Evolutionary conservation across 2,329 filamentous ascomycete genomes (phyloP).

Genomic region (Blumeriella jaapii): DNA sequence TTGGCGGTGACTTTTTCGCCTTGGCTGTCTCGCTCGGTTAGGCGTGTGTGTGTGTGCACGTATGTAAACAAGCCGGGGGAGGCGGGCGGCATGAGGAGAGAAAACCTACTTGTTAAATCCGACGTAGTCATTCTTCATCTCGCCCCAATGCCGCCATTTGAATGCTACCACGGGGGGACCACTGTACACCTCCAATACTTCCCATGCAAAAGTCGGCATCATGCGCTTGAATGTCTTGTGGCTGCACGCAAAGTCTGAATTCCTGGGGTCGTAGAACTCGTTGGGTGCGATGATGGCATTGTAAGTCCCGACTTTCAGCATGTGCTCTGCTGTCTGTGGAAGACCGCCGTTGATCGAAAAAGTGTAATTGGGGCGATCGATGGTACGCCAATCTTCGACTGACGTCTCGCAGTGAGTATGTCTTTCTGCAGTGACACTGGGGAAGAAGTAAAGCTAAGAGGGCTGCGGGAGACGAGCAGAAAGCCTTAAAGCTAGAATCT

Average conservation of each 20-base stretch:
- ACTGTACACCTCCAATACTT: constrained; percentile 56
- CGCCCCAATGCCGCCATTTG: constrained; percentile 57
- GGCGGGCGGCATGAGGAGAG: background rate
- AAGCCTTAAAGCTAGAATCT: no score
- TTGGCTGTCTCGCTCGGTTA: constrained; percentile 33
- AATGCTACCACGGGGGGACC: constrained; percentile 52
- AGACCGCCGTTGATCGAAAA: constrained; percentile 53
- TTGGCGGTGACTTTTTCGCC: constrained; percentile 51
- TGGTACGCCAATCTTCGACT: constrained; percentile 54
- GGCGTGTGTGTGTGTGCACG: no score
- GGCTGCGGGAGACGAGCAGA: no score
- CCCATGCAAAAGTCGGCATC: constrained; percentile 64
- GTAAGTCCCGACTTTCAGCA: constrained; percentile 58
- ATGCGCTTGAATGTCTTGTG: constrained; percentile 63
- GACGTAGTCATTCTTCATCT: constrained; percentile 55
- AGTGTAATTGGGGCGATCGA: constrained; percentile 46
- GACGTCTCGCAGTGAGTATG: no score
- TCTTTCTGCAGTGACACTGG: no score
- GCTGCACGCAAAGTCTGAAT: constrained; percentile 49
- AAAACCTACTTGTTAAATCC: constrained; percentile 47
- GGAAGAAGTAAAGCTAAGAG: no score
- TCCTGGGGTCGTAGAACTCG: constrained; percentile 50
- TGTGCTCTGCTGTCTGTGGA: constrained; percentile 46
- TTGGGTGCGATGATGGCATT: constrained; percentile 54
- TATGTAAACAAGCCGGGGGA: background rate